These are phyloP conservation scores for Glarea lozoyensis DNA, from an alignment of 495 filamentous ascomycete species.

Conservation along the genomic window DNA sequence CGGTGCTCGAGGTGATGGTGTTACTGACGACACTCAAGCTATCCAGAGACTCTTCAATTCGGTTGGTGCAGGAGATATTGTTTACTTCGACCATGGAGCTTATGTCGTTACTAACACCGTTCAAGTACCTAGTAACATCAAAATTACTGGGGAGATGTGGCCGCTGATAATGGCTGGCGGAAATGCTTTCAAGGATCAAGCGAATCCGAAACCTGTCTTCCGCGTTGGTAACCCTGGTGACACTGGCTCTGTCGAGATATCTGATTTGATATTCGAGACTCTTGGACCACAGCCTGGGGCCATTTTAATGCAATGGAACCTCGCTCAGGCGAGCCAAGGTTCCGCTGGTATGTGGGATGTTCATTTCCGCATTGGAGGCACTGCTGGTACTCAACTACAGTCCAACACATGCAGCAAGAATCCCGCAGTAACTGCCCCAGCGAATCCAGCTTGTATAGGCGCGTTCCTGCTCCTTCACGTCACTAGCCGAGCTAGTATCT, in stretches of 20 bases:
- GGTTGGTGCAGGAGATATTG: constrained; percentile 49
- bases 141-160: constrained; percentile 87
- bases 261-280: constrained; percentile 73
- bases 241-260: constrained; percentile 71
- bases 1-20: constrained; percentile 74
- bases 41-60: constrained; percentile 65
- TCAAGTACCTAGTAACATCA: constrained; percentile 68
- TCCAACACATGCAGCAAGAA: constrained; percentile 66
- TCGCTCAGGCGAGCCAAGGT: constrained; percentile 56
- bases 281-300: constrained; percentile 74
- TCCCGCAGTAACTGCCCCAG: constrained; percentile 44
- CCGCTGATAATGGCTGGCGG: constrained; percentile 81
- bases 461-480: constrained; percentile 80
- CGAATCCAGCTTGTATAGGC: constrained; percentile 49
- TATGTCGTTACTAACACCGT: constrained; percentile 75
- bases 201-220: constrained; percentile 62
- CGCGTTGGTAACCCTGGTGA: constrained; percentile 76
- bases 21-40: constrained; percentile 56
- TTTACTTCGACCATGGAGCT: constrained; percentile 88
- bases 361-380: constrained; percentile 79
- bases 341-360: constrained; percentile 84
- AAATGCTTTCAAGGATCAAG: constrained; percentile 54
- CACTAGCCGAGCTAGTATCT: constrained; percentile 57
- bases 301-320: constrained; percentile 87
- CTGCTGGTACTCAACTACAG: constrained; percentile 71